Evolutionary conservation across 2,329 filamentous ascomycete species (phyloP).

Genomic region (Pseudogymnoascus sp.): DNA sequence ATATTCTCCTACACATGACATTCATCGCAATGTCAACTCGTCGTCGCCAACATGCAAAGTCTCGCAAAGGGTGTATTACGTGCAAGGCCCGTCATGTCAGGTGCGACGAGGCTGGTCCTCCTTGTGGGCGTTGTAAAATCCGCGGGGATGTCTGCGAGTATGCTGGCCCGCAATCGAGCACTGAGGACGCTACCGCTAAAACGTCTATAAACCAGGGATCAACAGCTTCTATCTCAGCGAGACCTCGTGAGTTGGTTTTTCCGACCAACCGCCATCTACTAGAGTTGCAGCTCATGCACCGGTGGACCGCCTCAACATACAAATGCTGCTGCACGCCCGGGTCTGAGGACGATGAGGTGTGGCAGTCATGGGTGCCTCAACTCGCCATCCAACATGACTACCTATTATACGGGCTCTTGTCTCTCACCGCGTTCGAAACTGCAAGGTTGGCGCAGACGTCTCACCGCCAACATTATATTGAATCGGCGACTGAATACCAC

Average conservation of each 20-base stretch:
- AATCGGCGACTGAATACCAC: constrained; percentile 16
- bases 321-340: constrained; percentile 16
- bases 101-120: constrained; percentile 27
- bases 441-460: constrained; percentile 7
- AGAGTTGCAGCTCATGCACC: constrained; percentile 22
- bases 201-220: neutral
- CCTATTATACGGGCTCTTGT: constrained; percentile 17
- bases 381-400: constrained; percentile 16
- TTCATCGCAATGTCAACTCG: constrained; percentile 3
- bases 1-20: neutral
- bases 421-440: constrained; percentile 17
- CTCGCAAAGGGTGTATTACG: constrained; percentile 1
- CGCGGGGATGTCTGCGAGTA: constrained; percentile 9
- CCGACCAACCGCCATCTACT: constrained; percentile 14
- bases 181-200: neutral
- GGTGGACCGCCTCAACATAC: constrained; percentile 19
- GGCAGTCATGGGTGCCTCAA: constrained; percentile 15
- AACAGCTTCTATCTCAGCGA: neutral
- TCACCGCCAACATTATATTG: constrained; percentile 12
- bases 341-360: constrained; percentile 15
- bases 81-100: constrained; percentile 29
- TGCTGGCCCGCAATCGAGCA: neutral
- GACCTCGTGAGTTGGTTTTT: neutral
- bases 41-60: constrained; percentile 9
- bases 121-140: constrained; percentile 26